phyloP scores from a whole-genome alignment of 257 asterid genomes.

The Solanum okadae region DNA sequence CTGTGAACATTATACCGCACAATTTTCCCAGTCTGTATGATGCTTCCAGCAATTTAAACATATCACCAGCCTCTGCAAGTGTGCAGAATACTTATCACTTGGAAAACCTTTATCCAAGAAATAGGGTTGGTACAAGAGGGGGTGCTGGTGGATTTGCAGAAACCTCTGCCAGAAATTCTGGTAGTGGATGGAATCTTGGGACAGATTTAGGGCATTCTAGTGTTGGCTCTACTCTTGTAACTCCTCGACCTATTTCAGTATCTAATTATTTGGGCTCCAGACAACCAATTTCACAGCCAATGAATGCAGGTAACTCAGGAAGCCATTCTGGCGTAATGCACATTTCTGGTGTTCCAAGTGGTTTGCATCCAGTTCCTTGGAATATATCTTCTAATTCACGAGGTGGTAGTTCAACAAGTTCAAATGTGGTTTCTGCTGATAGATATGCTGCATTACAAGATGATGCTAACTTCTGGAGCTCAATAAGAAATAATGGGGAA shows the following conservation, averaged over 20 bases:
- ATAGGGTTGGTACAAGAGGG: slow-evolving; percentile 23
- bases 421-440: slow-evolving; percentile 34
- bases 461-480: slow-evolving; percentile 32
- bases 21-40: slow-evolving; percentile 25
- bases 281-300: slow-evolving; percentile 24
- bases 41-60: slow-evolving; percentile 30
- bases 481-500: slow-evolving; percentile 37
- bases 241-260: slow-evolving; percentile 19
- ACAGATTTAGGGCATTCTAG: slow-evolving; percentile 30
- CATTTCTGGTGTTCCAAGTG: slow-evolving; percentile 33
- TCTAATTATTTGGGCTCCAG: slow-evolving; percentile 29
- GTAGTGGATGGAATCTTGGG: slow-evolving; percentile 22
- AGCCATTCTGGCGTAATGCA: slow-evolving; percentile 35
- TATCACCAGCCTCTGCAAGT: slow-evolving; percentile 31
- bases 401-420: slow-evolving; percentile 37
- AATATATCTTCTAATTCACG: slow-evolving; percentile 32
- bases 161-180: slow-evolving; percentile 36
- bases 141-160: slow-evolving; percentile 32
- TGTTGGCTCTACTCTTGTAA: slow-evolving; percentile 17
- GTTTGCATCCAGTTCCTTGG: slow-evolving; percentile 38
- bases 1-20: slow-evolving; percentile 27
- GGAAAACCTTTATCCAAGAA: slow-evolving; percentile 37
- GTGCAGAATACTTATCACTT: slow-evolving; percentile 22
- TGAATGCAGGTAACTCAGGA: slow-evolving; percentile 15
- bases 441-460: slow-evolving; percentile 28